Conservation (phyloP, 2,329 filamentous ascomycete genomes). For the Metarhizium rileyi region DNA sequence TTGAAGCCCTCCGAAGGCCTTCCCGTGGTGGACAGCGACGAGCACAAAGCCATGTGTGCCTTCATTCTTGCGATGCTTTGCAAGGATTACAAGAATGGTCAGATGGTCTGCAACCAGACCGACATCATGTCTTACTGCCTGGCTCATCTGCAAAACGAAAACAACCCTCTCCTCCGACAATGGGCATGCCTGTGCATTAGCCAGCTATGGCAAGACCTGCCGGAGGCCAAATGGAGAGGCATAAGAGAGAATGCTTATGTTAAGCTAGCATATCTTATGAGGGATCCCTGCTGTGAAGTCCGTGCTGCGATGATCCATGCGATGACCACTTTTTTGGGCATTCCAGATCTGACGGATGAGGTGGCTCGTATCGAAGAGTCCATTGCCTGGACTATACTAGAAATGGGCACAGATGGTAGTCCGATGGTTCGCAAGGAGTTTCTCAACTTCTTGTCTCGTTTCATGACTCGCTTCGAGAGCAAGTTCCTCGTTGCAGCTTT, state of each 20-base stretch:
- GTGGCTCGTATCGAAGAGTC: conserved; percentile 85
- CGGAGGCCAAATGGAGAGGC: conserved; percentile 93
- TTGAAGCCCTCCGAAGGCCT: conserved; percentile 76
- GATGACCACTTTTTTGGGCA: conserved; percentile 87
- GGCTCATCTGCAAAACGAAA: conserved; percentile 70
- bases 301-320: conserved; percentile 88
- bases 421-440: conserved; percentile 90
- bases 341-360: conserved; percentile 84
- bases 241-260: conserved; percentile 79
- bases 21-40: conserved; percentile 77
- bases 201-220: conserved; percentile 84
- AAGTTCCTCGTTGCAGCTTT: conserved; percentile 89
- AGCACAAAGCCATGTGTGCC: conserved; percentile 97
- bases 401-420: conserved; percentile 90
- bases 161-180: conserved; percentile 82
- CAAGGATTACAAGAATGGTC: conserved; percentile 85
- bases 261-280: conserved; percentile 68
- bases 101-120: conserved; percentile 81
- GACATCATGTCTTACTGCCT: conserved; percentile 87
- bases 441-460: conserved; percentile 85
- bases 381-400: conserved; percentile 77
- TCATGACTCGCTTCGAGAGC: conserved; percentile 80
- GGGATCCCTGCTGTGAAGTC: conserved; percentile 85
- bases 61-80: conserved; percentile 97
- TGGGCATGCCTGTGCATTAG: conserved; percentile 95